These are phyloP conservation scores for Solanum habrochaites DNA, from an alignment of 257 asterid species.

Conservation along the genomic window DNA sequence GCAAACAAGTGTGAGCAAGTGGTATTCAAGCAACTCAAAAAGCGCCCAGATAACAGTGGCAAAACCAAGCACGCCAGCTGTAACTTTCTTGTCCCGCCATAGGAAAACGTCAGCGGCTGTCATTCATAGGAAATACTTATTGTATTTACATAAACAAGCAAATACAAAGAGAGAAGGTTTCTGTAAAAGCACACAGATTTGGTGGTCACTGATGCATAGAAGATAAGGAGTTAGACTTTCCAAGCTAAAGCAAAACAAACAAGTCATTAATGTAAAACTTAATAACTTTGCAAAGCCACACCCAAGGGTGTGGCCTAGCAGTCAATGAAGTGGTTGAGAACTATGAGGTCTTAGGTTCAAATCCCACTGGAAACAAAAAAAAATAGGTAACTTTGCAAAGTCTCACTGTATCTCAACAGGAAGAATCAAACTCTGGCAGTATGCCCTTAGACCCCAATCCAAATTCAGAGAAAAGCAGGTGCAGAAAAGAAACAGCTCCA, in stretches of 20 bases:
- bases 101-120: conserved; percentile 88
- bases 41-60: conserved; percentile 81
- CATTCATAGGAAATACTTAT: neutral
- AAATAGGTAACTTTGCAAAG: neutral
- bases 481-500: neutral
- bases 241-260: neutral
- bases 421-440: neutral
- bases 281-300: neutral
- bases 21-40: conserved; percentile 82
- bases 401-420: neutral
- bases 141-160: neutral
- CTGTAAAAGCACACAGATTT: neutral
- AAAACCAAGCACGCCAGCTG: conserved; percentile 72
- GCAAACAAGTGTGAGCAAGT: conserved; percentile 75
- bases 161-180: neutral
- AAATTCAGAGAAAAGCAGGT: conserved; percentile 44
- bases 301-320: neutral
- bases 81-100: conserved; percentile 77
- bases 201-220: conserved; percentile 10
- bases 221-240: neutral
- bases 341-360: too few species aligned
- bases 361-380: too few species aligned
- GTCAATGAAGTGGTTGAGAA: too few species aligned
- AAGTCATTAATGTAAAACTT: neutral
- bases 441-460: neutral